These are phyloP conservation scores for Oenanthe javanica DNA, from an alignment of 140 eudicot genomes.

Conservation along the genomic window DNA sequence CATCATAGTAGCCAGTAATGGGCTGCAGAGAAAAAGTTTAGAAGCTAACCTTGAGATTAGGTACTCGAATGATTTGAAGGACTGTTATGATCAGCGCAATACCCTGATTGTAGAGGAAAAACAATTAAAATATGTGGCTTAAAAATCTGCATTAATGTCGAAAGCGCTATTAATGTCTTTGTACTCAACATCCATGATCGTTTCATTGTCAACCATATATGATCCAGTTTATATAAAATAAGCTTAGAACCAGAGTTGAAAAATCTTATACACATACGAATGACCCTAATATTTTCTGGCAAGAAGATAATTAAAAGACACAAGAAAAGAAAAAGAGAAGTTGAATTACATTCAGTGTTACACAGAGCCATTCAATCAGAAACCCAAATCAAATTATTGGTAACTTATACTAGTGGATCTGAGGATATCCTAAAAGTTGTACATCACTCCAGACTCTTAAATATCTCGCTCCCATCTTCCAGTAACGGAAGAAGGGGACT, in stretches of 20 bases:
- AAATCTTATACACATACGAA: neutral
- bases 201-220: neutral
- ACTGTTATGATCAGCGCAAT: conserved; percentile 94
- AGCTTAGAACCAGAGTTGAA: neutral
- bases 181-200: neutral
- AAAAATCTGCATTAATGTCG: neutral
- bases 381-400: neutral
- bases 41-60: conserved; percentile 80
- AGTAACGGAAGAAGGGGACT: neutral
- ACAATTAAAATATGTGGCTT: neutral
- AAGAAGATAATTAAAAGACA: neutral
- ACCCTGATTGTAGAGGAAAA: conserved; percentile 51
- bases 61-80: conserved; percentile 87
- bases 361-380: neutral
- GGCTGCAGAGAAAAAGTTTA: conserved; percentile 4
- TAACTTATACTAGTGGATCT: neutral
- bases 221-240: neutral
- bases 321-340: neutral
- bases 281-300: neutral
- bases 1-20: conserved; percentile 11
- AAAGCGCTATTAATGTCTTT: neutral
- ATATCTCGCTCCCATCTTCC: neutral
- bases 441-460: neutral
- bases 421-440: neutral
- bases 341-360: neutral